A percentile compares a stretch with the other conserved stretches of the same genome.
Evolutionary conservation across 305 asterid species (phyloP).

Genomic region (Solanum aculeatissimum): DNA sequence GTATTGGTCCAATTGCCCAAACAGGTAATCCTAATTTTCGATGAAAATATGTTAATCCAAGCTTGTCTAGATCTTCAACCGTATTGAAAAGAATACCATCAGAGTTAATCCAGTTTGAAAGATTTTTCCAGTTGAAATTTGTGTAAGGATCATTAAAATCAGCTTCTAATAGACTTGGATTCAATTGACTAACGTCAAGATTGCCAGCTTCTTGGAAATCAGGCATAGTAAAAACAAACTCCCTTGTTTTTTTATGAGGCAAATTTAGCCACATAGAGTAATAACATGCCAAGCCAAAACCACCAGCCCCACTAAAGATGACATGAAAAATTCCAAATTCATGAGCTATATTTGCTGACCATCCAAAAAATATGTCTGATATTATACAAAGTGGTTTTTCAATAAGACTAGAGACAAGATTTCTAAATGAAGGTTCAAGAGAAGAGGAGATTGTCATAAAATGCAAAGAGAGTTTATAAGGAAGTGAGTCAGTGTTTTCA

Average conservation of each 20-base stretch:
- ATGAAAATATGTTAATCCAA: conserved; percentile 35
- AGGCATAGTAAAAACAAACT: conserved; percentile 25
- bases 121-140: conserved; percentile 14
- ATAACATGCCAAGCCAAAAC: conserved; percentile 44
- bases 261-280: conserved; percentile 44
- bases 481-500: conserved; percentile 32
- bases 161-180: conserved; percentile 16
- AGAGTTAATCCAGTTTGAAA: conserved; percentile 21
- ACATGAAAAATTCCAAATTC: conserved; percentile 34
- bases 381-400: conserved; percentile 27
- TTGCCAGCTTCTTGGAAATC: conserved; percentile 43
- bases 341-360: conserved; percentile 32
- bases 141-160: conserved; percentile 19
- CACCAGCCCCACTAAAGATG: conserved; percentile 28
- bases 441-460: conserved; percentile 16
- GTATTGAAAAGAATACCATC: conserved; percentile 48
- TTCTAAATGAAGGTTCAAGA: conserved; percentile 22
- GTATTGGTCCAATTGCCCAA: conserved; percentile 41
- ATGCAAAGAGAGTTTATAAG: conserved; percentile 21
- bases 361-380: conserved; percentile 34
- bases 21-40: conserved; percentile 25
- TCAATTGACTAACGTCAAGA: conserved; percentile 23
- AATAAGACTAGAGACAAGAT: conserved; percentile 12
- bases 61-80: conserved; percentile 29
- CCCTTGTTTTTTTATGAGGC: conserved; percentile 21